Evolutionary conservation across 257 asterid genomes (phyloP).

Genomic region (Phtheirospermum japonicum): DNA sequence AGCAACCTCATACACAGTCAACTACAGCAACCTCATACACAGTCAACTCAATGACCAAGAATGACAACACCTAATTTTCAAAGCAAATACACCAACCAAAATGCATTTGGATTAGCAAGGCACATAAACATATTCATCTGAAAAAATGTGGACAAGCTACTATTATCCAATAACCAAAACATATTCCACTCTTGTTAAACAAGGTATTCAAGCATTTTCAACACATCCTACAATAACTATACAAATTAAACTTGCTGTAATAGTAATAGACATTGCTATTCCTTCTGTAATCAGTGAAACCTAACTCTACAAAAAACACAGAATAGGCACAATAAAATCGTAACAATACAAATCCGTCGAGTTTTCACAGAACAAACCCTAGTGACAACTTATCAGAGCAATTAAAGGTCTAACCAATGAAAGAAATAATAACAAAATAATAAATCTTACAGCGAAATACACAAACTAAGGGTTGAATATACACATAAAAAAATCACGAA

Average conservation of each 20-base stretch:
- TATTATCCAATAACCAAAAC: not conserved
- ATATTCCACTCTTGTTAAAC: not conserved
- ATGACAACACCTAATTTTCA: not conserved
- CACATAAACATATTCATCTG: not conserved
- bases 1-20: not conserved
- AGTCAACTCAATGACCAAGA: not conserved
- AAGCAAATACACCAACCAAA: not conserved
- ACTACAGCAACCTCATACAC: no score
- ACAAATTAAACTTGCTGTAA: not conserved
- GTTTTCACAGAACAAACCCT: not conserved
- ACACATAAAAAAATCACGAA: not conserved
- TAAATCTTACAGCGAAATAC: not conserved
- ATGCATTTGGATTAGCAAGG: not conserved
- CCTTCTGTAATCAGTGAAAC: not conserved
- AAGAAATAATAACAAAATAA: no score
- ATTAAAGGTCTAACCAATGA: no score
- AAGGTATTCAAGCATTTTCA: not conserved
- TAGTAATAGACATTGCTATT: not conserved
- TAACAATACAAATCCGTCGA: not conserved
- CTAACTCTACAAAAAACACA: no score
- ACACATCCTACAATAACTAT: not conserved
- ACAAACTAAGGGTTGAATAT: not conserved
- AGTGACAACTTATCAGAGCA: not conserved
- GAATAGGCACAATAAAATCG: no score
- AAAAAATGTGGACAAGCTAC: not conserved